Conservation (phyloP, 2,329 filamentous ascomycete genomes). For the Claviceps capensis region DNA sequence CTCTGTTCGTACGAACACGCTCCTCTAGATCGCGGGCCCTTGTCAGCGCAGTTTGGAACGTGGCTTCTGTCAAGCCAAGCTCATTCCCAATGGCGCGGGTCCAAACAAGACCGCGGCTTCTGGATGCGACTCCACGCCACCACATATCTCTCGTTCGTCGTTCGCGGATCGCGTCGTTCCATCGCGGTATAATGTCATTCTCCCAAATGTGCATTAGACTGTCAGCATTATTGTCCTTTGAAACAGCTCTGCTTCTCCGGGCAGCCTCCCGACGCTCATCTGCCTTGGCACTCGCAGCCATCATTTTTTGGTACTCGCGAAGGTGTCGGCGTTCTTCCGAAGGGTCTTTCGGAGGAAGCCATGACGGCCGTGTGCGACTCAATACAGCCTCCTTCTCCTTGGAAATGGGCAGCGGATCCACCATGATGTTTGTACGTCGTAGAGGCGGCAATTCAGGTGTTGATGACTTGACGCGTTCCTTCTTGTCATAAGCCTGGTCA, state of each 20-base stretch:
- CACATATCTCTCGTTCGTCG: slow-evolving; percentile 61
- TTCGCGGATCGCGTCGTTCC: slow-evolving; percentile 56
- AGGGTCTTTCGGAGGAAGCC: slow-evolving; percentile 77
- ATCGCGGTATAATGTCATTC: slow-evolving; percentile 60
- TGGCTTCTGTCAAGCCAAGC: slow-evolving; percentile 50
- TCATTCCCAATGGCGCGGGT: slow-evolving; percentile 59
- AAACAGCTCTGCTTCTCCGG: slow-evolving; percentile 35
- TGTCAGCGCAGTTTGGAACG: slow-evolving; percentile 56
- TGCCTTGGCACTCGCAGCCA: slow-evolving; percentile 47
- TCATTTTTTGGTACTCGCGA: slow-evolving; percentile 74
- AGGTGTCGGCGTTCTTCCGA: slow-evolving; percentile 84
- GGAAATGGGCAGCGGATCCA: slow-evolving; percentile 70
- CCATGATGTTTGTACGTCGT: slow-evolving; percentile 64
- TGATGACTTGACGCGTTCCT: slow-evolving; percentile 49
- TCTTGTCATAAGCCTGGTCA: slow-evolving; percentile 25
- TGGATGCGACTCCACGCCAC: slow-evolving; percentile 67
- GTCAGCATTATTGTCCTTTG: slow-evolving; percentile 40
- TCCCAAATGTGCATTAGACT: slow-evolving; percentile 56
- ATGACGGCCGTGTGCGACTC: slow-evolving; percentile 67
- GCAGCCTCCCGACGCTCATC: slow-evolving; percentile 45
- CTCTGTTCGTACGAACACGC: slow-evolving; percentile 37
- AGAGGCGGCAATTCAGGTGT: slow-evolving; percentile 56
- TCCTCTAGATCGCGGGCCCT: slow-evolving; percentile 51
- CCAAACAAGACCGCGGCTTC: slow-evolving; percentile 58
- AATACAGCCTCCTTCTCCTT: slow-evolving; percentile 79